These are phyloP conservation scores for Ophiosphaerella korrae DNA, from an alignment of 2,329 filamentous ascomycete species.

Conservation along the genomic window DNA sequence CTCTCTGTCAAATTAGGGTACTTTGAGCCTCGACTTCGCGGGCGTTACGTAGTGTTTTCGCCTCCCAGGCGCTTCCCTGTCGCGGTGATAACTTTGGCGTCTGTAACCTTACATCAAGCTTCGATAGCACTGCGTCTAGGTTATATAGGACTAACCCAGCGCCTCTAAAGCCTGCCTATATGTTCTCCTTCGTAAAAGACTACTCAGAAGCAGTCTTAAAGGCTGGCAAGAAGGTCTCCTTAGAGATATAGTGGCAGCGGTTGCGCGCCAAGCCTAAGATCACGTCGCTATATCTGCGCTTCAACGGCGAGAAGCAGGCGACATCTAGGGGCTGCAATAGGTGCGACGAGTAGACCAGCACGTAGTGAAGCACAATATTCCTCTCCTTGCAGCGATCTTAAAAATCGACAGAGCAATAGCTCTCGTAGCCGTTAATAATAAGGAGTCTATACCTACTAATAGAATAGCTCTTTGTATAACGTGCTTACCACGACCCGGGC, in stretches of 20 bases:
- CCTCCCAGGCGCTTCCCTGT: slow-evolving; percentile 1
- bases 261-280: slow-evolving; percentile 35
- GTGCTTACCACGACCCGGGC: no score
- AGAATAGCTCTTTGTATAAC: slow-evolving; percentile 14
- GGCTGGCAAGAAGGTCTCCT: slow-evolving; percentile 24
- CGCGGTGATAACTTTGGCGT: slow-evolving; percentile 10
- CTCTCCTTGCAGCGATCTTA: slow-evolving; percentile 35
- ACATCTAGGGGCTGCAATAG: slow-evolving; percentile 49
- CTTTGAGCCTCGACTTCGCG: slow-evolving; percentile 9
- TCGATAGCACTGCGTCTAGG: slow-evolving; percentile 38
- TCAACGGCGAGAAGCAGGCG: slow-evolving; percentile 46
- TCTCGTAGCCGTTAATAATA: slow-evolving; percentile 47
- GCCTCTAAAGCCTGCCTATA: slow-evolving; percentile 34
- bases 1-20: slow-evolving; percentile 9
- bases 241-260: slow-evolving; percentile 36
- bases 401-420: slow-evolving; percentile 44
- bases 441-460: slow-evolving; percentile 42
- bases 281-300: slow-evolving; percentile 36
- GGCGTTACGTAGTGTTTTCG: slow-evolving; percentile 11
- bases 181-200: slow-evolving; percentile 35
- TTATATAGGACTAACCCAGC: slow-evolving; percentile 41
- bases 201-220: slow-evolving; percentile 33
- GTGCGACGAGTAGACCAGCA: slow-evolving; percentile 45
- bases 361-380: slow-evolving; percentile 29
- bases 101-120: slow-evolving; percentile 32